Evolutionary conservation across 768 basidiomycete genomes (phyloP).

Genomic region (Auricularia sp.): DNA sequence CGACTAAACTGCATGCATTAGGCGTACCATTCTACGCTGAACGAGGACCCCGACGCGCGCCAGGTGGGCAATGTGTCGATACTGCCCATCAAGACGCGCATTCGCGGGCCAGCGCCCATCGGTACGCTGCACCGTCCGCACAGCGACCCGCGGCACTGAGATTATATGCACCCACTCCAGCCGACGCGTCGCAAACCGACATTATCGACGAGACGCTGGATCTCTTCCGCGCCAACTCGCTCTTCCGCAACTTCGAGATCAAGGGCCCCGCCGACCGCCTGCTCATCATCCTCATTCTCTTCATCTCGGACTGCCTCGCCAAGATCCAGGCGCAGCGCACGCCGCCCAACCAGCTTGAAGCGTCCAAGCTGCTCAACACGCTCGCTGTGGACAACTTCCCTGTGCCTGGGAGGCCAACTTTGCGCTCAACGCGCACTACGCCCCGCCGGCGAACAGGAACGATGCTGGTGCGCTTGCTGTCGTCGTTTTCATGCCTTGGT

Average conservation of each 20-base stretch:
- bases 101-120: conserved; percentile 85
- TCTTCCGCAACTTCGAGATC: conserved; percentile 99
- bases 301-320: conserved; percentile 91
- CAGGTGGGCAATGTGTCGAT: conserved; percentile 85
- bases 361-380: conserved; percentile 79
- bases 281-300: conserved; percentile 94
- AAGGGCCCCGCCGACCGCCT: conserved; percentile 94
- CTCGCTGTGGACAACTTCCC: conserved; percentile 89
- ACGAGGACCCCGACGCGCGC: conserved; percentile 71
- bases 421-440: conserved; percentile 85
- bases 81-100: conserved; percentile 82
- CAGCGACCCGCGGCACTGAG: no score
- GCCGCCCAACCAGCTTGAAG: conserved; percentile 70
- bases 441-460: conserved; percentile 59
- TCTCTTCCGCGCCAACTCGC: conserved; percentile 96
- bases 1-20: conserved; percentile 21
- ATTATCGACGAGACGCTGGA: conserved; percentile 94
- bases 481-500: background rate
- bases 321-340: conserved; percentile 71
- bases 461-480: conserved; percentile 58
- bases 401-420: conserved; percentile 96
- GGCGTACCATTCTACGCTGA: conserved; percentile 96
- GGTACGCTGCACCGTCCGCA: conserved; percentile 32
- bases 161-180: conserved; percentile 28
- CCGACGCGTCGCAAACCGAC: conserved; percentile 69